phyloP scores from a whole-genome alignment of 768 basidiomycete species.

The Xanthoconium stramineum region DNA sequence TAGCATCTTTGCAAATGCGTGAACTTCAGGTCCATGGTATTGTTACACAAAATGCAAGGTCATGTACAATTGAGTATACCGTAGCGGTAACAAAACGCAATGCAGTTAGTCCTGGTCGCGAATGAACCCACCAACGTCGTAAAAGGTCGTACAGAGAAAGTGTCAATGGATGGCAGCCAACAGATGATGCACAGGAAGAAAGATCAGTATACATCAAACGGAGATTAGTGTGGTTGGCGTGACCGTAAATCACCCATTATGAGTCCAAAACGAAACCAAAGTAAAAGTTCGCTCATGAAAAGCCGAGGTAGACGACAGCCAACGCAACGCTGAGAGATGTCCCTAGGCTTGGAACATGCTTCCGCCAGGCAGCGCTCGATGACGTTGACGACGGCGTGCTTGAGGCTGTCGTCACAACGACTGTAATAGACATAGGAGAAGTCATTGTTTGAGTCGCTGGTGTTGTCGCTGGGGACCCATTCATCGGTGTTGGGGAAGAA shows the following conservation, averaged over 20 bases:
- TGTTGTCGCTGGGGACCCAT: not conserved
- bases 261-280: slow-evolving; percentile 6
- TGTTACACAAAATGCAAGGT: slow-evolving; percentile 24
- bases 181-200: slow-evolving; percentile 19
- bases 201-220: slow-evolving; percentile 5
- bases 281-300: slow-evolving; percentile 20
- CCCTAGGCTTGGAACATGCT: slow-evolving; percentile 12
- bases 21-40: not conserved
- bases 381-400: slow-evolving; percentile 10
- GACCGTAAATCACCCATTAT: slow-evolving; percentile 5
- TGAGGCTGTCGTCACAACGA: slow-evolving; percentile 4
- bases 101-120: slow-evolving; percentile 9
- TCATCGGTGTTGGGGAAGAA: not conserved
- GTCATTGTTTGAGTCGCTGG: not conserved
- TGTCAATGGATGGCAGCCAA: not conserved
- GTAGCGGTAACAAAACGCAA: slow-evolving; percentile 7
- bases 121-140: slow-evolving; percentile 14
- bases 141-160: slow-evolving; percentile 15
- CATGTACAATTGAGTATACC: slow-evolving; percentile 25
- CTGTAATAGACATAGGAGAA: slow-evolving; percentile 3
- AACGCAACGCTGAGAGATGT: slow-evolving; percentile 18
- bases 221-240: slow-evolving; percentile 6
- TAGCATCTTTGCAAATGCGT: not conserved
- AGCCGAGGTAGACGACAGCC: slow-evolving; percentile 10
- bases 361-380: slow-evolving; percentile 27